Conservation (phyloP, 345 rosid genomes). For the Corchorus olitorius region DNA sequence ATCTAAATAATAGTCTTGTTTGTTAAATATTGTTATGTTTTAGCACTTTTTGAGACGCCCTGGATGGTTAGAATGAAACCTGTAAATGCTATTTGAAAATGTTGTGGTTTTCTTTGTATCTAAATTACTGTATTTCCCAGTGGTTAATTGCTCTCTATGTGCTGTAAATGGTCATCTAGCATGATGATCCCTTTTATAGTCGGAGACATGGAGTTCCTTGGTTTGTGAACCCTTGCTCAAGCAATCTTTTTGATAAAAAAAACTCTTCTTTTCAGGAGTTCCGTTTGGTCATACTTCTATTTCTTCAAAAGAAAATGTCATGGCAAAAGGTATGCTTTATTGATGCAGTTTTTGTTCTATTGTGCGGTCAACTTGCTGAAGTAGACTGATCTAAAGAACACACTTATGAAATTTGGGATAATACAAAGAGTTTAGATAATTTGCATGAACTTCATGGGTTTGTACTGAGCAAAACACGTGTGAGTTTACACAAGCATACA, state of each 20-base stretch:
- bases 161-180: slow-evolving; percentile 1
- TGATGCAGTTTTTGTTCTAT: slow-evolving; percentile 8
- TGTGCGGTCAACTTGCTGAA: slow-evolving; percentile 17
- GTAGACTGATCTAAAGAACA: slow-evolving; percentile 14
- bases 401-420: not conserved
- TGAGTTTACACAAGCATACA: not conserved
- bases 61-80: not conserved
- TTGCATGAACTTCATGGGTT: not conserved
- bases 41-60: not conserved
- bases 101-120: not conserved
- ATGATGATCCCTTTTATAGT: slow-evolving; percentile 19
- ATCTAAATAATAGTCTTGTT: slow-evolving; percentile 2
- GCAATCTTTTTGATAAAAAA: slow-evolving; percentile 50
- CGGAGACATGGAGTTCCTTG: slow-evolving; percentile 24
- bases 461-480: not conserved
- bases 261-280: slow-evolving; percentile 83
- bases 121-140: not conserved
- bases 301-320: slow-evolving; percentile 82
- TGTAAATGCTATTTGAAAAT: not conserved
- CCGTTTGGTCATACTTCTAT: slow-evolving; percentile 79
- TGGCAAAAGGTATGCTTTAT: slow-evolving; percentile 83
- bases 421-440: not conserved
- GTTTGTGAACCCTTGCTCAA: slow-evolving; percentile 27
- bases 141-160: slow-evolving; percentile 10
- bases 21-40: not conserved